Evolutionary conservation across 1,284 basidiomycete genomes (phyloP), one percentile per base, ranked within the genome.

Genomic region (Ustilago cynodontis): DNA sequence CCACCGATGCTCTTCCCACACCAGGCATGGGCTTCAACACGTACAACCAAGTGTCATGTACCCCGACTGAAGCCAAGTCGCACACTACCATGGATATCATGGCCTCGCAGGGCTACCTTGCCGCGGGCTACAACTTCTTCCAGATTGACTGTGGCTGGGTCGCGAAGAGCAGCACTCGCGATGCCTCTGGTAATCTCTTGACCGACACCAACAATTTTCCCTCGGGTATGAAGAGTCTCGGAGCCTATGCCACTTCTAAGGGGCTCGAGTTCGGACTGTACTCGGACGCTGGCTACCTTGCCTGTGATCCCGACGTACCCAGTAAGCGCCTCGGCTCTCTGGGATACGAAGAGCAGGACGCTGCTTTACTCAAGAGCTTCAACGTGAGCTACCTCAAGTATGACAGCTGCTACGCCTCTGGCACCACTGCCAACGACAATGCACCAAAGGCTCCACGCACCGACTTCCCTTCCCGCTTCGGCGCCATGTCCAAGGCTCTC

Each of bases 401-500:
- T 45, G 62, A 54, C 61, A 56, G 77, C 87, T 88, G 88, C 79
- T 89, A 89, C 71, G 88, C 88, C 11, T 50, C 50, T 9, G 64
- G 72, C 20, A 33, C 47, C 45, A 50, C 45, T 3, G 49, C 70
- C 3, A 56, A n/a, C 11, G 57, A 75, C 52, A 75, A 74, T 29
- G 72, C 76, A 2, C 72, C 72, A 43, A 78, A 78, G 51, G 28
- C 37, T 11, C 28, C 72, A 16, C 50, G 68, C 14, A 68, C 58
- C 24, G 72, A 75, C 35, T 78, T 78, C 41, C 65, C 74, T 18
- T 45, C 65, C 14, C 87, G 86, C 22, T 84, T 87, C 1, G 88
- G 88, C 7, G 85, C 87, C 4, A 91, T 91, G 90, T 82, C 87
- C 61, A 86, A 89, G 50, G 90, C 90, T 0, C 82, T 91, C 13